Base-by-base conservation (phyloP, 345 rosid species). In the Salix purpurea region DNA sequence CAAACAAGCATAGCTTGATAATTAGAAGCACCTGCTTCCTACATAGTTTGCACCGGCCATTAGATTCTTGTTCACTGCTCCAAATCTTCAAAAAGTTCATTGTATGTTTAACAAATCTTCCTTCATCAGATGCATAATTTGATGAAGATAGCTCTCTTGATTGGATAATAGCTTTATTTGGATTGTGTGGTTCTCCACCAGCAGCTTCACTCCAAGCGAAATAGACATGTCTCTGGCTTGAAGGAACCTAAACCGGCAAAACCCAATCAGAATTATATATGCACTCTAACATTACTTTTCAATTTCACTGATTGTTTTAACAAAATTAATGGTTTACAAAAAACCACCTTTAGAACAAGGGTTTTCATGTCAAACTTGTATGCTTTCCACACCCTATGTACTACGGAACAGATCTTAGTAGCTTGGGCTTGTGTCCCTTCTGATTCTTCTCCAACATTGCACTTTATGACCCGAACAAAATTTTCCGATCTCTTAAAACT, bases 401-500 rank as follows among this genome's bases (percentile, higher is more conserved):
- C 92, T 44, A 85, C 92, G 32, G 92, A 88, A 84, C 99, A 96
- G 65, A 96, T 92, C 77, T 80, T 85, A 81, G 91, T 85, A 84
- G 97, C 98, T 85, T 92, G 98, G n/a, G 91, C 89, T 79, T 88
- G 89, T 39, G 76, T 79, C 66, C 73, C 92, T 79, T 87, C 94
- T 46, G 83, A 80, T 85, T 84, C 95, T 71, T 79, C 82, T 66
- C 83, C 91, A 74, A 87, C 84, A 77, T 54, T 82, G 86, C 99
- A 96, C 83, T 92, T 92, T 83, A 93, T 93, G 62, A 93, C 92
- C 65, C 84, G 91, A 32, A 91, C 97, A 87, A 96, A 96, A 61
- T 82, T 86, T 86, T 96, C 98, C n/a, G 98, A 85, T 88, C 88
- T 92, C 65, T 71, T 90, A 76, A 91, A 96, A 73, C 64, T 86